Conservation (phyloP, 768 basidiomycete species). For the Pleurotus cornucopiae region DNA sequence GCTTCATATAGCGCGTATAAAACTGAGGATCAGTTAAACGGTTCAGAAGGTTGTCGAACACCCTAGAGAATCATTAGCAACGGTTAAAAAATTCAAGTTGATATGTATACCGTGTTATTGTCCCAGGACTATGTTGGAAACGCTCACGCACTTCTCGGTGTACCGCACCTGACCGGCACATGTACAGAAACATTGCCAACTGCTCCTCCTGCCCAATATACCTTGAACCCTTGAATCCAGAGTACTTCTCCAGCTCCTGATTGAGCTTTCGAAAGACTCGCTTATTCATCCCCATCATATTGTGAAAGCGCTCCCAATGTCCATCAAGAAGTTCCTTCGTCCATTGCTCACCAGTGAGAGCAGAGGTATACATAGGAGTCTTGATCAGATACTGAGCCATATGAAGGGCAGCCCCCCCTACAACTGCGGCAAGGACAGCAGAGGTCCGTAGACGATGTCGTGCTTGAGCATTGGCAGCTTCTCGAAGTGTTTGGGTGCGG, state of each 20-base stretch:
- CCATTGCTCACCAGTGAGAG: conserved; percentile 16
- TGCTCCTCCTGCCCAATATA: conserved; percentile 19
- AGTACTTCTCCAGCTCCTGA: conserved; percentile 1
- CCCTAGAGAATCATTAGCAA: conserved; percentile 8
- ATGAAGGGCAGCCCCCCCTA: too few relatives aligned
- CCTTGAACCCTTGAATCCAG: conserved; percentile 18
- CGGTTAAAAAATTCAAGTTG: conserved; percentile 4
- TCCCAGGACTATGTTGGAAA: conserved; percentile 22
- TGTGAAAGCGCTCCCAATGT: conserved; percentile 14
- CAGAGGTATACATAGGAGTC: conserved; percentile 11
- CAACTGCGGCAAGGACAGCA: too few relatives aligned
- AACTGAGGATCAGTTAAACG: conserved; percentile 12
- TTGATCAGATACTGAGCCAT: conserved; percentile 1
- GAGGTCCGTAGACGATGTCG: too few relatives aligned
- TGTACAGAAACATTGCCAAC: conserved; percentile 24
- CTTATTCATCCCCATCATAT: too few relatives aligned
- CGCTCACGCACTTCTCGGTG: conserved; percentile 22
- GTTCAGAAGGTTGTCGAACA: conserved; percentile 11
- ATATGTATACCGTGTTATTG: conserved; percentile 15
- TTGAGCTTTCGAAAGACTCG: too few relatives aligned
- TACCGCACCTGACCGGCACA: conserved; percentile 19
- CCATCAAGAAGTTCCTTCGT: conserved; percentile 16
- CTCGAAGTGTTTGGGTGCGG: too few relatives aligned
- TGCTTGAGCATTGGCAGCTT: too few relatives aligned
- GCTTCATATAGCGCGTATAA: conserved; percentile 14